Base-by-base conservation (phyloP, 2,329 filamentous ascomycete species). In the Ophiostoma angusticollis region DNA sequence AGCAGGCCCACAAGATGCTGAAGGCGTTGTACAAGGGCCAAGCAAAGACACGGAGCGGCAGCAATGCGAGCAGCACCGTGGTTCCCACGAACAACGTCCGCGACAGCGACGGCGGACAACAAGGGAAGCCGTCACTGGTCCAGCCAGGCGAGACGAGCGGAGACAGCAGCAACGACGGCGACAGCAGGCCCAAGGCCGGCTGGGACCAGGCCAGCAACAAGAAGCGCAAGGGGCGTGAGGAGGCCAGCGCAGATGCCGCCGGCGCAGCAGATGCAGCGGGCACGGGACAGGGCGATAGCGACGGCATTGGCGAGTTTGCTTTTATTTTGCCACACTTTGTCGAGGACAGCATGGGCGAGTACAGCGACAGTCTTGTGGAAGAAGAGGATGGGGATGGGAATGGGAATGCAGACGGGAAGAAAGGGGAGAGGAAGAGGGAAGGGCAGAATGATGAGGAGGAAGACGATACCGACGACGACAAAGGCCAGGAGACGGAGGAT, bases 41-140 rank as follows among this genome's bases (percentile, higher is more conserved):
- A 12, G 25, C 25, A 14, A 35, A 31, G 16, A 24, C 22, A 5
- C 18, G 19, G 1, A 13, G 14, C 25, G 22, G 32, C 22, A n/a
- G 24, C 29, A 37, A 31, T 21, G 22, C 13, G 11, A 39, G 30
- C 14, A 35, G n/a, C n/a, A n/a, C n/a, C n/a, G n/a, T n/a, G n/a
- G n/a, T n/a, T n/a, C n/a, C n/a, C n/a, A n/a, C 23, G 31, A 30
- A 39, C 25, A 34, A 34, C 18, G 24, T 29, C 38, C 18, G 31
- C 16, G 32, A 27, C 2, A 27, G 9, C 14, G 19, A 21, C 6
- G 22, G 22, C 12, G 25, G 16, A 4, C 37, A 33, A 14, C 23
- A 29, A 11, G 23, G 18, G 6, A 33, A 38, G 12, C 29, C 22
- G 9, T 14, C 35, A 11, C 25, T 17, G 21, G 2, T 21, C 7